Conservation (phyloP, 2,329 filamentous ascomycete genomes). For the Chaetomiaceae sp. region DNA sequence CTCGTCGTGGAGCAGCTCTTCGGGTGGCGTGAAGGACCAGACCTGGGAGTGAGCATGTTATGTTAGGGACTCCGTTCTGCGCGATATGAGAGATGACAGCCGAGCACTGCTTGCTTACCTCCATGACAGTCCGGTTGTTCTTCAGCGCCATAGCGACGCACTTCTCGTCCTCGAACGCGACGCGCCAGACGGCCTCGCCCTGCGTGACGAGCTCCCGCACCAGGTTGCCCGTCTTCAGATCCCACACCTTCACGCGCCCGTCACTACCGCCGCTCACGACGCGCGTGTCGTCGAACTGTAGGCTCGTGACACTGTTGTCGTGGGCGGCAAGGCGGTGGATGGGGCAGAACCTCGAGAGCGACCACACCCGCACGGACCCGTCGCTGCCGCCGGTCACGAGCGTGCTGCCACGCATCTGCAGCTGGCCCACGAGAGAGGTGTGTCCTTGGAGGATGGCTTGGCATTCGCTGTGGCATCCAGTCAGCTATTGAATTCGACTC, state of each 20-base stretch:
- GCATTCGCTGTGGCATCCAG: conserved; percentile 52
- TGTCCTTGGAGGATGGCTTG: conserved; percentile 92
- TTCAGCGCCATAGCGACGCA: conserved; percentile 91
- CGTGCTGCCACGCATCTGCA: conserved; percentile 92
- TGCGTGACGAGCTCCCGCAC: conserved; percentile 87
- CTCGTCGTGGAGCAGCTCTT: conserved; percentile 57
- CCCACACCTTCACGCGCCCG: conserved; percentile 98
- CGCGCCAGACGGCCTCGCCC: conserved; percentile 93
- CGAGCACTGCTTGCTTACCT: conserved; percentile 54
- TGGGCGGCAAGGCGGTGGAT: conserved; percentile 94
- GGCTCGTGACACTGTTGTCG: conserved; percentile 94
- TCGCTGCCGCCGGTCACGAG: conserved; percentile 95
- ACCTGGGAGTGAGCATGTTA: conserved; percentile 63
- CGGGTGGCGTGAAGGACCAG: conserved; percentile 89
- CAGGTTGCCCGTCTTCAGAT: conserved; percentile 81
- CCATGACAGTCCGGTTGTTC: conserved; percentile 86
- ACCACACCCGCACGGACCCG: conserved; percentile 95
- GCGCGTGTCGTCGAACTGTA: conserved; percentile 93
- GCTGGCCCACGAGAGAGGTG: conserved; percentile 90
- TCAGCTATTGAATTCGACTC: conserved; percentile 28
- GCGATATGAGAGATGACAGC: not conserved
- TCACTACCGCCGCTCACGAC: conserved; percentile 96
- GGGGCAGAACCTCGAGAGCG: conserved; percentile 78
- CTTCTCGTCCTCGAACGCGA: conserved; percentile 97
- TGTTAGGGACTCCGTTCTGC: conserved; percentile 26